phyloP scores from a whole-genome alignment of 2,329 filamentous ascomycete species.

The Cercospora zeae-maydis region DNA sequence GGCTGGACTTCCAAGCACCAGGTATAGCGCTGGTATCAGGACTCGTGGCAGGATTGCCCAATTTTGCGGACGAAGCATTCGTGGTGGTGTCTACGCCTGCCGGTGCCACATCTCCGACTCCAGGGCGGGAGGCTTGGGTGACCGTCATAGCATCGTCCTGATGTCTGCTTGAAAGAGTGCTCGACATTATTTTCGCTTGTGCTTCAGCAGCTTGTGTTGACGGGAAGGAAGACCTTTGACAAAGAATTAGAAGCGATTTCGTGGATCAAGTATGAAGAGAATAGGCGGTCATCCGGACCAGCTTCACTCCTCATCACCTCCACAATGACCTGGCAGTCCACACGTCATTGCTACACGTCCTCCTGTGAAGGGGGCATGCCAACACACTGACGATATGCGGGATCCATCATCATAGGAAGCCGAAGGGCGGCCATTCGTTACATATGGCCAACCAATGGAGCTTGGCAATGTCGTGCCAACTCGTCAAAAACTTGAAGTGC shows the following conservation, averaged over 20 bases:
- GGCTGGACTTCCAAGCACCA: not conserved
- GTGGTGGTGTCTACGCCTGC: not conserved
- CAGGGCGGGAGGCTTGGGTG: slow-evolving; percentile 11
- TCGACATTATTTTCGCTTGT: not conserved
- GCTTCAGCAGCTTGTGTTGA: not conserved
- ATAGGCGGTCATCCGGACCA: not conserved
- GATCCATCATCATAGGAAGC: not conserved
- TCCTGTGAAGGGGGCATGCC: not conserved
- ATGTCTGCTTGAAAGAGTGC: not conserved
- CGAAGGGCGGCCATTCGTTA: too few relatives aligned
- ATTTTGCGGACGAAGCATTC: not conserved
- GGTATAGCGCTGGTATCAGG: not conserved
- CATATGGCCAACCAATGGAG: too few relatives aligned
- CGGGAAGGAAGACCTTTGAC: not conserved
- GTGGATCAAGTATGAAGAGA: too few relatives aligned
- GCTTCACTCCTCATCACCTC: too few relatives aligned
- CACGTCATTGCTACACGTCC: not conserved
- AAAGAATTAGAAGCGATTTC: not conserved
- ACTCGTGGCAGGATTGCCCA: slow-evolving; percentile 3
- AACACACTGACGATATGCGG: not conserved
- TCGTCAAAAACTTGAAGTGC: too few relatives aligned
- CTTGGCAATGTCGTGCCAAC: too few relatives aligned
- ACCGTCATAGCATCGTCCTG: slow-evolving; percentile 13
- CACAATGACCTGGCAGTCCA: not conserved
- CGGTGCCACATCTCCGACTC: slow-evolving; percentile 1